A percentile compares a stretch with the other conserved stretches of the same genome.
Evolutionary conservation across 2,329 filamentous ascomycete genomes (phyloP).

Genomic region (Colletotrichum nymphaeae): DNA sequence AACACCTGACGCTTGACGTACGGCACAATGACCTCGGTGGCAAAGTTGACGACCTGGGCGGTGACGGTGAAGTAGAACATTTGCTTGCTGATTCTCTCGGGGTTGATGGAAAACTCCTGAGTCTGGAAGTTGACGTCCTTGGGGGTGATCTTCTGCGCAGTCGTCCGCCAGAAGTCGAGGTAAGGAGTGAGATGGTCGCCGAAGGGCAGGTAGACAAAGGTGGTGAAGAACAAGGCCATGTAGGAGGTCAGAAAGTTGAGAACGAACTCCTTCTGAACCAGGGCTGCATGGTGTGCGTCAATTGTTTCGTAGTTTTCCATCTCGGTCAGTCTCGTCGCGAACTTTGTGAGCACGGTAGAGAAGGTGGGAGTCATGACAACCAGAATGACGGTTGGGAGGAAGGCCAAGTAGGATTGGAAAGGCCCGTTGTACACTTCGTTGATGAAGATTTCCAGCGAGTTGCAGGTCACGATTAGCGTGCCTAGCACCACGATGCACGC

Average conservation of each 20-base stretch:
- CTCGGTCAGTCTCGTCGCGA: conserved; percentile 82
- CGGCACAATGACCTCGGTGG: conserved; percentile 86
- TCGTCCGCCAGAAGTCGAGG: conserved; percentile 82
- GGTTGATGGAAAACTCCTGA: conserved; percentile 82
- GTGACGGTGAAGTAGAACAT: conserved; percentile 97
- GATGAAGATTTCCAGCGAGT: conserved; percentile 95
- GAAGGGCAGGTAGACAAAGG: conserved; percentile 95
- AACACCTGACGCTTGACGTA: conserved; percentile 84
- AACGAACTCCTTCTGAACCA: conserved; percentile 94
- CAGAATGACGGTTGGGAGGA: conserved; percentile 89
- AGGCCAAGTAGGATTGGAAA: conserved; percentile 86
- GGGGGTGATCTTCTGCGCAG: conserved; percentile 80
- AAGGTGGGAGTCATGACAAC: conserved; percentile 84
- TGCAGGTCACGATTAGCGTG: conserved; percentile 85
- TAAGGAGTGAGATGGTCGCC: conserved; percentile 86
- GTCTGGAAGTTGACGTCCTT: conserved; percentile 77
- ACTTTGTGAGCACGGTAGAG: conserved; percentile 77
- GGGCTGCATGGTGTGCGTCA: conserved; percentile 83
- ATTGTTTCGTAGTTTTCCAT: conserved; percentile 94
- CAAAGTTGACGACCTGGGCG: conserved; percentile 89
- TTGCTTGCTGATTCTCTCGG: conserved; percentile 84
- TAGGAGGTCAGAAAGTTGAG: conserved; percentile 98
- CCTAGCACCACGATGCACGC: conserved; percentile 79
- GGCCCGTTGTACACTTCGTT: conserved; percentile 93
- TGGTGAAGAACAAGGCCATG: conserved; percentile 89